These are phyloP conservation scores for Fraxinus floribunda DNA, from an alignment of 305 asterid genomes.

Conservation along the genomic window DNA sequence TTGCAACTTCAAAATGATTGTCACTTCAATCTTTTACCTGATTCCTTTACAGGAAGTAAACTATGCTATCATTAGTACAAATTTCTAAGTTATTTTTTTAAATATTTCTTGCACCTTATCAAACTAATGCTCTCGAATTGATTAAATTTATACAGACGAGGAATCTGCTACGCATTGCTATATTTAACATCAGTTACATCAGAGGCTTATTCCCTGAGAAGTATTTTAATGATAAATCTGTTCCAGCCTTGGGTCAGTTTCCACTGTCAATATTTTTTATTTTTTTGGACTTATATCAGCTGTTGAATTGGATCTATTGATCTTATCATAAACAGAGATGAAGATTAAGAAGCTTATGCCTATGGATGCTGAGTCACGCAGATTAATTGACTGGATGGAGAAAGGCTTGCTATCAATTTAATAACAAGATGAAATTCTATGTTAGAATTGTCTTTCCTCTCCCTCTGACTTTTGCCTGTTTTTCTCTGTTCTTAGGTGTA, in stretches of 20 bases:
- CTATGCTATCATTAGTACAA: not conserved
- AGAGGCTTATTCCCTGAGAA: conserved; percentile 97
- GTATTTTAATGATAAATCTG: conserved; percentile 82
- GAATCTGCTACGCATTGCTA: not conserved
- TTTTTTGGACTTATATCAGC: not conserved
- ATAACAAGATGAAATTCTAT: conserved; percentile 3
- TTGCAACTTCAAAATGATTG: conserved; percentile 5
- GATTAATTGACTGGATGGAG: conserved; percentile 98
- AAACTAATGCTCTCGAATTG: conserved; percentile 20
- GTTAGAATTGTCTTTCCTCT: conserved; percentile 1
- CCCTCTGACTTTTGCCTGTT: conserved; percentile 20
- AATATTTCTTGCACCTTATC: not conserved
- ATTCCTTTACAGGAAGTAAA: not conserved
- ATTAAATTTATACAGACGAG: conserved; percentile 53
- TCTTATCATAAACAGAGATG: conserved; percentile 58
- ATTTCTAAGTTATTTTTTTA: not conserved
- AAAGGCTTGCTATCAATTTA: conserved; percentile 49
- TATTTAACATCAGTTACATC: conserved; percentile 76
- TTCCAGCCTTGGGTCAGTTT: conserved; percentile 85
- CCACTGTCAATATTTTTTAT: not conserved
- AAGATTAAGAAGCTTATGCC: conserved; percentile 98
- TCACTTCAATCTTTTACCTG: conserved; percentile 16
- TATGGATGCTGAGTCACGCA: conserved; percentile 88
- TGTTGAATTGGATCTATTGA: conserved; percentile 20
- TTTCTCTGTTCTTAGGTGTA: conserved; percentile 56